Base-by-base conservation (phyloP, 2,329 filamentous ascomycete genomes). In the Aspergillus sp. region DNA sequence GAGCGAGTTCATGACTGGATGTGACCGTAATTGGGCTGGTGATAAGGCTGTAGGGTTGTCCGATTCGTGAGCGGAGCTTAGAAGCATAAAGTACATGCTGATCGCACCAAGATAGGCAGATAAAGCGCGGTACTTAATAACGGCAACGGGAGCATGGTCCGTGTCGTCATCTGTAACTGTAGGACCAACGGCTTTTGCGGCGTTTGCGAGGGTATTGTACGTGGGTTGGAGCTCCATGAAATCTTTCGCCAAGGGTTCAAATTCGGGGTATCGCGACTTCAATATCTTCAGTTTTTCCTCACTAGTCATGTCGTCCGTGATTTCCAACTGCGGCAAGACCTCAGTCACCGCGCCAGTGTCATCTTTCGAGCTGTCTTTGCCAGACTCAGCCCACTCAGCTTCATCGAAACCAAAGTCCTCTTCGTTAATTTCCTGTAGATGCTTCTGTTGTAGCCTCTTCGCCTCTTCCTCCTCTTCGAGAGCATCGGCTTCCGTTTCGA, bases 341-440 rank as follows among this genome's bases (percentile, higher is more conserved):
- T 98, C 91, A 3, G 88, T 95, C 12, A 96, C 85, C n/a, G 88
- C 83, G 15, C 86, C 84, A 22, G 72, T 70, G 5, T 62, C 77
- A 58, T 80, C 57, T 49, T 78, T 78, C 20, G 80, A 78, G 15
- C 79, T 80, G 3, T 78, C 71, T 60, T 77, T 74, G 47, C 81
- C 82, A 15, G 81, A 78, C 24, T 83, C 85, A 38, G 88, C 72
- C 95, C 93, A 98, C 64, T 96, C 92, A 42, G 86, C 83, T 68
- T 96, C 90, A 66, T 98, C 92, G 63, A 98, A 96, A 8, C 91
- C 88, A 69, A 97, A 99, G 71, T 99, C 95, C 39, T 89, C 89
- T 64, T 96, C 93, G 5, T 86, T 85, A 90, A 99, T 95, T 64
- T 89, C 88, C 65, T 91, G 83, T 22, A 98, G 76, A 71, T 95